phyloP scores from a whole-genome alignment of 1,284 basidiomycete species.

The Leccinum solheimii region DNA sequence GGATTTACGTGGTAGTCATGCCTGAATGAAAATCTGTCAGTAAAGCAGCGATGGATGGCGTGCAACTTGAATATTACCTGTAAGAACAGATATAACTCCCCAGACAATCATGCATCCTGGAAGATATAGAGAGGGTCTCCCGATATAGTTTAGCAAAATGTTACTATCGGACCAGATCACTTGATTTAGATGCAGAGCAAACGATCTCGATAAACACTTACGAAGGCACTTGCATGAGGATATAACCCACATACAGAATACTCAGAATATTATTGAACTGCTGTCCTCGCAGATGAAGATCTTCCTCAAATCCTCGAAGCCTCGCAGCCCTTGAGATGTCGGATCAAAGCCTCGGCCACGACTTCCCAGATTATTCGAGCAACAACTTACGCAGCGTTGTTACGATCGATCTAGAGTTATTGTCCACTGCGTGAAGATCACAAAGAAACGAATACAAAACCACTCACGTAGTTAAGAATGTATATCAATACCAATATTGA shows the following conservation, averaged over 20 bases:
- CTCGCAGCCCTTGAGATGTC: conserved; percentile 29
- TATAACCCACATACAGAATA: conserved; percentile 72
- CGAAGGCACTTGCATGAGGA: conserved; percentile 62
- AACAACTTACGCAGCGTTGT: conserved; percentile 57
- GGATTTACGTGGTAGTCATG: conserved; percentile 23
- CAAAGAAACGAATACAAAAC: conserved; percentile 6
- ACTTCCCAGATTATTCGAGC: background rate
- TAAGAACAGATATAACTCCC: conserved; percentile 66
- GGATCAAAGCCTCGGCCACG: background rate
- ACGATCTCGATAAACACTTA: conserved; percentile 10
- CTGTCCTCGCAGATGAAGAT: conserved; percentile 41
- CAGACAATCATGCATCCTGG: conserved; percentile 72
- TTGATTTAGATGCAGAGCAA: background rate
- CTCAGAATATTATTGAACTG: conserved; percentile 71
- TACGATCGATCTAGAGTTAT: conserved; percentile 58
- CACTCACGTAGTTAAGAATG: conserved; percentile 53
- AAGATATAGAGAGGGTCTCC: conserved; percentile 75
- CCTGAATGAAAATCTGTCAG: conserved; percentile 11
- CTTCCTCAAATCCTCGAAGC: conserved; percentile 31
- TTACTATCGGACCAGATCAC: conserved; percentile 45
- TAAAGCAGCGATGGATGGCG: background rate
- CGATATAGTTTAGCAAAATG: conserved; percentile 71
- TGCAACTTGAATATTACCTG: conserved; percentile 39
- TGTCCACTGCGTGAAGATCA: background rate
- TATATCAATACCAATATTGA: conserved; percentile 55